A percentile compares a stretch with the other conserved stretches of the same genome.
phyloP scores from a whole-genome alignment of 208 protist species.

The Trypanosoma melophagium region DNA sequence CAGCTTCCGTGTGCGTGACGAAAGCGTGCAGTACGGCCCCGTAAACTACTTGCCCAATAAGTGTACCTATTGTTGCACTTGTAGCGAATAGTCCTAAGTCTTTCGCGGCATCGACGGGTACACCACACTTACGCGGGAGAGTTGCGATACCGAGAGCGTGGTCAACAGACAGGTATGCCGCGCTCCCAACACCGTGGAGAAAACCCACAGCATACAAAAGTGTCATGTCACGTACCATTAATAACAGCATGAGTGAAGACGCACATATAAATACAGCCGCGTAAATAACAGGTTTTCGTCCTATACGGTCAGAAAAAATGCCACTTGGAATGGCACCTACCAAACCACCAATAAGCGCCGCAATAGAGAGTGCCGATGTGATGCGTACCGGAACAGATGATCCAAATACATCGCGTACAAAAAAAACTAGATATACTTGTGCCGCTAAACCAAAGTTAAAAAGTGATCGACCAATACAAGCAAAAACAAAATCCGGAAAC shows the following conservation, averaged over 20 bases:
- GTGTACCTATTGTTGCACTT: slow-evolving; percentile 30
- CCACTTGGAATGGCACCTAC: slow-evolving; percentile 31
- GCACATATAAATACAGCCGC: slow-evolving; percentile 18
- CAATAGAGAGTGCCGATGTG: slow-evolving; percentile 27
- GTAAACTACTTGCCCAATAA: slow-evolving; percentile 34
- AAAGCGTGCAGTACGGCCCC: slow-evolving; percentile 25
- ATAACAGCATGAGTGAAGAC: slow-evolving; percentile 20
- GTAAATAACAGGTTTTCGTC: slow-evolving; percentile 38
- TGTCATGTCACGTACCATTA: slow-evolving; percentile 15
- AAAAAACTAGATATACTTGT: slow-evolving; percentile 38
- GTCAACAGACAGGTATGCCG: slow-evolving; percentile 38
- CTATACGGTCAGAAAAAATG: slow-evolving; percentile 31
- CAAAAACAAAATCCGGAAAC: slow-evolving; percentile 36
- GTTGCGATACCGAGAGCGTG: slow-evolving; percentile 35
- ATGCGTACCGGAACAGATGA: slow-evolving; percentile 18
- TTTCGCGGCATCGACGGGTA: slow-evolving; percentile 38
- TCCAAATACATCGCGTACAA: slow-evolving; percentile 29
- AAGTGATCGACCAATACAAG: slow-evolving; percentile 24
- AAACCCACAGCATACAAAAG: slow-evolving; percentile 30
- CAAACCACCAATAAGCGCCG: slow-evolving; percentile 25
- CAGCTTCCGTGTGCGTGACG: slow-evolving; percentile 4
- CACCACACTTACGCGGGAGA: slow-evolving; percentile 23
- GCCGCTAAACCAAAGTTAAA: slow-evolving; percentile 34
- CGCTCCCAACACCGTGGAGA: slow-evolving; percentile 30
- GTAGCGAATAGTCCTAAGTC: slow-evolving; percentile 37